Evolutionary conservation across 2,329 filamentous ascomycete genomes (phyloP), one percentile per base, ranked within the genome.

Genomic region (Dactylellina haptotyla): DNA sequence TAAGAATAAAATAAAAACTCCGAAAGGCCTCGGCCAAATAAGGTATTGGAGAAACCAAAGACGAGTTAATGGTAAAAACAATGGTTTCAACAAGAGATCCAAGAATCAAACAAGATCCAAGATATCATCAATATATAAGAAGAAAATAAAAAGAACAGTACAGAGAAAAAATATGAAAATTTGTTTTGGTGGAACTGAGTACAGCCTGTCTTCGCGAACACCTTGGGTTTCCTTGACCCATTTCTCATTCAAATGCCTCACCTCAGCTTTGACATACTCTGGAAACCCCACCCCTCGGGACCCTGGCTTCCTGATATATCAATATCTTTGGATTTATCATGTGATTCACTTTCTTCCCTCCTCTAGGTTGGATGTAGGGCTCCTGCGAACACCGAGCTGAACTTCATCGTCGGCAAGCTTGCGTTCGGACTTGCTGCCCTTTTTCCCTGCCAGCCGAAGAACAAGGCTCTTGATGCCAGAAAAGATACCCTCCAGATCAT

Each of bases 401-500:
- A 64, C 45, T n/a, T 58, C 58, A n/a, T 63, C 58, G 14, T 58
- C 66, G 10, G 30, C 43, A 9, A 43, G 30, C 9, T 50, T 25
- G n/a, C 12, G n/a, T 0, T 4, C 45, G 3, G 10, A 51, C 18
- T 45, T 63, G 23, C 26, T 63, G 18, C 43, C 41, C 39, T 57
- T 66, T 46, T 65, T 72, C n/a, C 67, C 67, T 10, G 53, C 37
- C 16, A 72, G 9, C 10, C 25, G 54, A 5, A 64, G 58, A 14
- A 72, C 67, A 12, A 59, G 20, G 23, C 59, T 72, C 51, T 59
- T 53, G n/a, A 72, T 45, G 16, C 67, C 67, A 3, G 30, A 50
- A 20, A 37, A 25, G 37, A 72, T 72, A 4, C 69, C 69, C 43
- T 66, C 69, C 3, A 74, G 34, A 28, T 74, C 69, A 20, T 66